Evolutionary conservation across 179 eudicot species (phyloP).

Genomic region (Carnegiea gigantea): DNA sequence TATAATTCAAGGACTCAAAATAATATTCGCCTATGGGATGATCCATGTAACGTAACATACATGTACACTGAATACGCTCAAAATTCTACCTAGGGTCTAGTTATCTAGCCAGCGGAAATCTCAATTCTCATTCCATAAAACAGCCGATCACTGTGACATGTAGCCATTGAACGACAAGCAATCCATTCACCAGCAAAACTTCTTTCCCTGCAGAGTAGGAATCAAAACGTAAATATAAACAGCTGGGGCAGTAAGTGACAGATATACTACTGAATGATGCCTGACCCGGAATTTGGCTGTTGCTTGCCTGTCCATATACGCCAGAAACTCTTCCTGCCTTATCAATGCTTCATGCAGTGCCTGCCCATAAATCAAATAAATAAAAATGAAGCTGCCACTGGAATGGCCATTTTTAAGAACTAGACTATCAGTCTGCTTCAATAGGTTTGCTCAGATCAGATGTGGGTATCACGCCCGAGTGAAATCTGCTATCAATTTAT

Average conservation of each 20-base stretch:
- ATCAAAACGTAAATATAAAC: background rate
- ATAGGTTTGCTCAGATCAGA: background rate
- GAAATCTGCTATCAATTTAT: background rate
- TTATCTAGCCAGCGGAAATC: background rate
- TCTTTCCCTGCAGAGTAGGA: constrained; percentile 51
- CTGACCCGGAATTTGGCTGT: constrained; percentile 61
- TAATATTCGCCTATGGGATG: no score
- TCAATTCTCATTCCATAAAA: background rate
- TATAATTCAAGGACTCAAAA: no score
- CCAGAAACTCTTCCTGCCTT: constrained; percentile 87
- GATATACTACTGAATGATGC: background rate
- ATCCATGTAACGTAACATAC: background rate
- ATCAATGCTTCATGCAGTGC: constrained; percentile 85
- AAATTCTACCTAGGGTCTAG: background rate
- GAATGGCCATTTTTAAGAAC: background rate
- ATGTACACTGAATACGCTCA: background rate
- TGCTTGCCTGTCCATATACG: constrained; percentile 69
- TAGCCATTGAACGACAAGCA: background rate
- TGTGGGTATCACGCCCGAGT: background rate
- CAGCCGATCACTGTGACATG: background rate
- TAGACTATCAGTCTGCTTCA: background rate
- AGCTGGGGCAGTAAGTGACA: background rate
- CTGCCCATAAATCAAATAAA: constrained; percentile 33
- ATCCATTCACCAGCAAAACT: constrained; percentile 59
- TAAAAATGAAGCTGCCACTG: background rate